Conservation (phyloP, 805 yeast species). For the Candida insectorum region DNA sequence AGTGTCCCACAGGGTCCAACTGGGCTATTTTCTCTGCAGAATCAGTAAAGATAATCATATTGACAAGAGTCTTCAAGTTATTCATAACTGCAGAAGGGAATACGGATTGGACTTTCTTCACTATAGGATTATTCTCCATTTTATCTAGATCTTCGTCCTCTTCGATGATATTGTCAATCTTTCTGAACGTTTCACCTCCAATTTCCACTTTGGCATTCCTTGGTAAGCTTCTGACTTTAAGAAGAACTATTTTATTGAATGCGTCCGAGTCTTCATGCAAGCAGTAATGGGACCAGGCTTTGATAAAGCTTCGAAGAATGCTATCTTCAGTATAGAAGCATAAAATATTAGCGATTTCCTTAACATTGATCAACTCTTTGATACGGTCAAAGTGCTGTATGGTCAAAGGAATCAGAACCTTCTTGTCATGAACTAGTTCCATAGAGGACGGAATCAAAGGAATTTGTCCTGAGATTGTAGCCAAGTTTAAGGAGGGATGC, state of each 20-base stretch:
- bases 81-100: conserved; percentile 3
- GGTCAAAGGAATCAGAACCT: conserved; percentile 50
- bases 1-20: conserved; percentile 4
- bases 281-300: conserved; percentile 47
- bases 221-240: conserved; percentile 58
- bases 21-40: conserved; percentile 7
- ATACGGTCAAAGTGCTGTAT: conserved; percentile 68
- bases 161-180: conserved; percentile 38
- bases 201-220: conserved; percentile 67
- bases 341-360: conserved; percentile 43
- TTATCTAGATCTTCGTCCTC: conserved; percentile 21
- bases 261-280: conserved; percentile 15
- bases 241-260: conserved; percentile 43
- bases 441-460: conserved; percentile 75
- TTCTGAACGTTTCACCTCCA: conserved; percentile 57
- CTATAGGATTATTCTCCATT: background rate
- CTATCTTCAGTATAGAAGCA: conserved; percentile 51
- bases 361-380: conserved; percentile 49
- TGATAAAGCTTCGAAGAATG: conserved; percentile 21
- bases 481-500: conserved; percentile 37
- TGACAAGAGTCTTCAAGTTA: background rate
- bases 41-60: conserved; percentile 13
- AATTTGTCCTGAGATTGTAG: conserved; percentile 84
- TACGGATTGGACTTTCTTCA: background rate
- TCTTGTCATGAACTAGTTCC: conserved; percentile 36